Conservation (phyloP, 768 basidiomycete species). For the Trametes cubensis region DNA sequence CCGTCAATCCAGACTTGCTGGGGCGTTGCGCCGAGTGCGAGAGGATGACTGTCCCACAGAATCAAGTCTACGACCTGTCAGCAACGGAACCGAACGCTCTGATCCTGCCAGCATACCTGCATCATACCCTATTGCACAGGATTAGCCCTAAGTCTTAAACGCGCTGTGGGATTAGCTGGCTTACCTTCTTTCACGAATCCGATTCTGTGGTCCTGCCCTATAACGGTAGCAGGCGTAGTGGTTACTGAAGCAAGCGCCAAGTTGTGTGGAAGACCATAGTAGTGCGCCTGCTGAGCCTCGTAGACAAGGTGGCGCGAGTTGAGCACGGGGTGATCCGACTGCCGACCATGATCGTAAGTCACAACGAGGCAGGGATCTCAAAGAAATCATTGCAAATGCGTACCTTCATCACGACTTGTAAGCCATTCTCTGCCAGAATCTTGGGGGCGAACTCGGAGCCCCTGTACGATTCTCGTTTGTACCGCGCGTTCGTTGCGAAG, state of each 20-base stretch:
- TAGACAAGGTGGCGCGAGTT: conserved; percentile 57
- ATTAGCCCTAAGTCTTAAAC: not conserved
- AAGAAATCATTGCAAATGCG: not conserved
- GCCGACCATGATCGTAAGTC: not conserved
- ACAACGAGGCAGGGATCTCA: too few relatives aligned
- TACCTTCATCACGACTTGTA: conserved; percentile 66
- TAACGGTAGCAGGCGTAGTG: conserved; percentile 65
- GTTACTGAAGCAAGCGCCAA: conserved; percentile 71
- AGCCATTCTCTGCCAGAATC: conserved; percentile 57
- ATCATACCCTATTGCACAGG: conserved; percentile 9
- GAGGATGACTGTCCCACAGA: conserved; percentile 77
- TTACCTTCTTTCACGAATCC: conserved; percentile 64
- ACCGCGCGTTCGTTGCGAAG: conserved; percentile 74
- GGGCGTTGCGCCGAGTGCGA: conserved; percentile 77
- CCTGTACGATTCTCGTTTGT: conserved; percentile 64
- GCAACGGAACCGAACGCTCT: not conserved
- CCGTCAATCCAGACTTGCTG: conserved; percentile 87
- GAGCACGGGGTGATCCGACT: conserved; percentile 52
- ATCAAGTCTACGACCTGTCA: conserved; percentile 58
- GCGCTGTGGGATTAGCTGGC: not conserved
- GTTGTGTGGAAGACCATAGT: conserved; percentile 64
- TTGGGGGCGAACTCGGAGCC: conserved; percentile 67
- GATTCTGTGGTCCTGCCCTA: conserved; percentile 49
- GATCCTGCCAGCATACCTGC: not conserved
- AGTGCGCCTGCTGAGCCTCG: conserved; percentile 65